A percentile compares a stretch with the other conserved stretches of the same genome.
These are phyloP conservation scores for Verticillium dahliae DNA, from an alignment of 2,329 filamentous ascomycete species.

Conservation along the genomic window DNA sequence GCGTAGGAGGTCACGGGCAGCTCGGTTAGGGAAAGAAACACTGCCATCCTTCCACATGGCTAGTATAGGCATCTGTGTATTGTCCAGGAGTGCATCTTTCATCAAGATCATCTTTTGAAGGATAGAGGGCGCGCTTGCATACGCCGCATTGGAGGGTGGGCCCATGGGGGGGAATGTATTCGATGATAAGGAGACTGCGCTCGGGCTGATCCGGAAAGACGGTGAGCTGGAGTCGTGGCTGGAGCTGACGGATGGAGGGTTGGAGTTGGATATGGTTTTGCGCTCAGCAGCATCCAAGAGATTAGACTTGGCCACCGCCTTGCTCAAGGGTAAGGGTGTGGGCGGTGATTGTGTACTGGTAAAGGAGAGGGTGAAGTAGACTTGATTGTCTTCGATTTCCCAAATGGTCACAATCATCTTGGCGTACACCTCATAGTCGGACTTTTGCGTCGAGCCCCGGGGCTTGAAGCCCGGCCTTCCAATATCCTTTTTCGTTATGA, in stretches of 20 bases:
- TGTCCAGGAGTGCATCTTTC: constrained; percentile 73
- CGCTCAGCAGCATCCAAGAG: constrained; percentile 39
- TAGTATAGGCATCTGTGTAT: constrained; percentile 66
- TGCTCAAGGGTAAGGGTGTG: constrained; percentile 22
- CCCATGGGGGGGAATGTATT: constrained; percentile 62
- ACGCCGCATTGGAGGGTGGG: constrained; percentile 49
- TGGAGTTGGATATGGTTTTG: constrained; percentile 35
- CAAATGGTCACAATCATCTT: constrained; percentile 75
- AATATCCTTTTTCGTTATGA: constrained; percentile 48
- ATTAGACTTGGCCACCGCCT: constrained; percentile 29
- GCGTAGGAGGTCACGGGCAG: constrained; percentile 47
- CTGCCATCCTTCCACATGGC: constrained; percentile 78
- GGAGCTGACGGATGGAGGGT: constrained; percentile 39
- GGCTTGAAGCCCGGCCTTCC: constrained; percentile 29
- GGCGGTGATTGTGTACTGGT: constrained; percentile 48
- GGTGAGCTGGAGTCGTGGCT: constrained; percentile 41
- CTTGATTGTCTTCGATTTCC: constrained; percentile 59
- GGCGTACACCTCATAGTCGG: constrained; percentile 44
- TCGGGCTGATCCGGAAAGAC: constrained; percentile 42
- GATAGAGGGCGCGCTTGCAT: constrained; percentile 55
- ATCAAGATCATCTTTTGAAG: constrained; percentile 68
- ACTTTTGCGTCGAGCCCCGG: constrained; percentile 25
- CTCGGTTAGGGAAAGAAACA: constrained; percentile 67
- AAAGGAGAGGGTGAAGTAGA: constrained; percentile 70
- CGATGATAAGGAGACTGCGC: constrained; percentile 42